phyloP scores from a whole-genome alignment of 352 stramenopile species.

The Pythium rhizo-oryzae region DNA sequence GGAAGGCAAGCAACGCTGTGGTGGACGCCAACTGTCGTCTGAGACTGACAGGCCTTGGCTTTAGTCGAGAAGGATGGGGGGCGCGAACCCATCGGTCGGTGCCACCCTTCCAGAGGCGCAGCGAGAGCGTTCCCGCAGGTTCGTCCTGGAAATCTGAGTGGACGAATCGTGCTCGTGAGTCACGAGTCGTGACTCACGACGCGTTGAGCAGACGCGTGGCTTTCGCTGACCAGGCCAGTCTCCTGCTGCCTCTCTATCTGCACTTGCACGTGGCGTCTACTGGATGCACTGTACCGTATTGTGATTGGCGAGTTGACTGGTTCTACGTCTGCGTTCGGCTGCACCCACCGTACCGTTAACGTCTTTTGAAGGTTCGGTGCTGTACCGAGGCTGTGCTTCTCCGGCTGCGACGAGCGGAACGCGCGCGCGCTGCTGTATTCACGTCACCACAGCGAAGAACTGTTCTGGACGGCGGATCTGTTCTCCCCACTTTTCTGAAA shows the following conservation, averaged over 20 bases:
- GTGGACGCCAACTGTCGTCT: neutral
- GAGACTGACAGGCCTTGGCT: neutral
- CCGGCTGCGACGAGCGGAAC: too few relatives aligned
- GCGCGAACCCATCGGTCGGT: slow-evolving; percentile 3
- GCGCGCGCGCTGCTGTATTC: too few relatives aligned
- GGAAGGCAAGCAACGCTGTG: slow-evolving; percentile 3
- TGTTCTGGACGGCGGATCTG: too few relatives aligned
- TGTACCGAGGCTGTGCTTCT: neutral
- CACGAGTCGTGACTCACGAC: too few relatives aligned
- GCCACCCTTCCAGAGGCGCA: slow-evolving; percentile 7
- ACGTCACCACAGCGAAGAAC: too few relatives aligned
- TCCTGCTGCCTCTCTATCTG: neutral
- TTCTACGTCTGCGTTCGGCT: neutral
- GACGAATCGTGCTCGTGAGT: too few relatives aligned
- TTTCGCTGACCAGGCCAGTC: too few relatives aligned
- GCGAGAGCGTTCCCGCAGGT: neutral
- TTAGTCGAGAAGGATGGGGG: slow-evolving; percentile 12
- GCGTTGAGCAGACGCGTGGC: too few relatives aligned
- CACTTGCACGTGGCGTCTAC: neutral
- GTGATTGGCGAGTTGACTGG: neutral
- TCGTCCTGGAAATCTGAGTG: too few relatives aligned
- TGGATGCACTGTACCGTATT: neutral
- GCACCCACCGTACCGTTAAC: neutral
- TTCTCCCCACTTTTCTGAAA: neutral
- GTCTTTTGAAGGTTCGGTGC: too few relatives aligned